A percentile compares a stretch with the other conserved stretches of the same genome.
Conservation (phyloP, 331 rosid genomes). For the Spiraea crenata region DNA sequence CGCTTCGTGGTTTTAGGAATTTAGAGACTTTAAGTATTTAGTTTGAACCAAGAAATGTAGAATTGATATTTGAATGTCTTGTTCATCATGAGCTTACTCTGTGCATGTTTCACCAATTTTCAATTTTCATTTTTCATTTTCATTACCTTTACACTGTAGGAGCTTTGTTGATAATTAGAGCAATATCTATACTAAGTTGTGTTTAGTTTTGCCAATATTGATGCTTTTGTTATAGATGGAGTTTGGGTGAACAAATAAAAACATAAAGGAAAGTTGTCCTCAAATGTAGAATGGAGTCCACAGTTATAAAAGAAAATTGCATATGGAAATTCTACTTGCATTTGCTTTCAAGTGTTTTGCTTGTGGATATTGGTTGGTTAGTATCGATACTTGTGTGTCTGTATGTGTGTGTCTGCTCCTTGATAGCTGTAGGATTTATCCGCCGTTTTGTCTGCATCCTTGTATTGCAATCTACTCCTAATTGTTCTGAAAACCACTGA, state of each 20-base stretch:
- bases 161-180: neutral
- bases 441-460: neutral
- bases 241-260: no score
- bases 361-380: neutral
- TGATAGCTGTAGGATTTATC: neutral
- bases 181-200: neutral
- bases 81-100: neutral
- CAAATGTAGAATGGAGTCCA: neutral
- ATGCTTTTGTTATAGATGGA: neutral
- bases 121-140: neutral
- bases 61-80: neutral
- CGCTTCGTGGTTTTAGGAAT: neutral
- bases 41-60: neutral
- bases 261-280: neutral
- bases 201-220: neutral
- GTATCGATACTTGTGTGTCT: slow-evolving; percentile 5
- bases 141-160: neutral
- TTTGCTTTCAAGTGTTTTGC: neutral
- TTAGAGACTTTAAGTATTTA: neutral
- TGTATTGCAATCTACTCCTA: neutral
- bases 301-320: neutral
- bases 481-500: neutral
- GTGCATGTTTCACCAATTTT: neutral
- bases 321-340: neutral
- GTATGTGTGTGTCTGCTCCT: neutral